Conservation (phyloP, 1,284 basidiomycete species). For the Tilletia indica region DNA sequence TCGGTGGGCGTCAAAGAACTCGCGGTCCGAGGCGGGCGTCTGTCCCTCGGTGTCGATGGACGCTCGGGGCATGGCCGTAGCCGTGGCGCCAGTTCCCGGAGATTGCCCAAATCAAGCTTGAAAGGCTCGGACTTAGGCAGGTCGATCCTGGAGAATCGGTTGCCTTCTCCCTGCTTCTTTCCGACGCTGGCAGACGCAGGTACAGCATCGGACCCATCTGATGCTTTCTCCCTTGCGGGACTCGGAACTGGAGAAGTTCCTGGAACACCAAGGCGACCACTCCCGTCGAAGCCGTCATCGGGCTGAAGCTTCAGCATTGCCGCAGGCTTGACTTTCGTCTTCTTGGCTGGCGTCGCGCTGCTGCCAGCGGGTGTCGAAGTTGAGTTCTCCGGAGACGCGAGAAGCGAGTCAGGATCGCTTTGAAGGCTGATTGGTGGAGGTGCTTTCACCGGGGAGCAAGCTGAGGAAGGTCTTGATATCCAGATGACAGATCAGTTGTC, state of each 20-base stretch:
- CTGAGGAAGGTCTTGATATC: constrained; percentile 13
- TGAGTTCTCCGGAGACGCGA: not conserved
- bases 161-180: not conserved
- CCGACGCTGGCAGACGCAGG: too few relatives aligned
- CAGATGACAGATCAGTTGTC: constrained; percentile 7
- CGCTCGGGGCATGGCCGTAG: constrained; percentile 18
- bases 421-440: constrained; percentile 22
- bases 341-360: constrained; percentile 13
- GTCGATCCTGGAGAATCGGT: constrained; percentile 39
- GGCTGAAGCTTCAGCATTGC: constrained; percentile 34
- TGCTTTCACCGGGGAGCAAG: constrained; percentile 29
- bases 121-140: constrained; percentile 49
- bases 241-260: not conserved
- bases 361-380: not conserved
- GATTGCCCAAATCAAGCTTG: constrained; percentile 33
- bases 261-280: constrained; percentile 30
- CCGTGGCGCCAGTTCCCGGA: constrained; percentile 5
- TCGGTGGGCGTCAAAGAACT: constrained; percentile 41
- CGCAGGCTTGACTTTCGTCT: constrained; percentile 4
- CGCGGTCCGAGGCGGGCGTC: constrained; percentile 9
- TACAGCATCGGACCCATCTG: constrained; percentile 24
- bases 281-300: constrained; percentile 48
- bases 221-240: not conserved
- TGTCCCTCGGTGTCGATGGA: constrained; percentile 16
- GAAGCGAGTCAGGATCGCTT: not conserved